Conservation (phyloP, 2,329 filamentous ascomycete species). For the Huntiella abstrusa region DNA sequence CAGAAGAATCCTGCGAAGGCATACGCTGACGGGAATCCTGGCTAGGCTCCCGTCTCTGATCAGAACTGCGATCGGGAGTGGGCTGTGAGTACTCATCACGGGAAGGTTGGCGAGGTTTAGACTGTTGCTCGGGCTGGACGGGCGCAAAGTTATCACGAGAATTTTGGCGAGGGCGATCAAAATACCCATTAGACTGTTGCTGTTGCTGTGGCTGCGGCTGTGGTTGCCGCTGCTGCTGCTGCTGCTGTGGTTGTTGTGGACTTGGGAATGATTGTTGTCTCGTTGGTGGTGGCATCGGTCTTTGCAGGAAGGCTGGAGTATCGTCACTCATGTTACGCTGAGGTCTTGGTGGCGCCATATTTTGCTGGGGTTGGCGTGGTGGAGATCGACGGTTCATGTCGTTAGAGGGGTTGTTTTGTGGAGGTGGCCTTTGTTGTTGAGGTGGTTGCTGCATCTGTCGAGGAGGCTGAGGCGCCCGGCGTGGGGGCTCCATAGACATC, state of each 20-base stretch:
- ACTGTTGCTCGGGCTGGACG: conserved; percentile 2
- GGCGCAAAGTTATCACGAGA: conserved; percentile 4
- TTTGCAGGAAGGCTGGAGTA: neutral
- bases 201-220: neutral
- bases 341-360: conserved; percentile 1
- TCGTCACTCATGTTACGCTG: neutral
- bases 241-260: neutral
- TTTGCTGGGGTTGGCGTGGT: conserved; percentile 4
- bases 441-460: conserved; percentile 1
- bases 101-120: conserved; percentile 2
- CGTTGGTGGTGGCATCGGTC: neutral
- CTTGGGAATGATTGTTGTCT: no score
- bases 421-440: neutral
- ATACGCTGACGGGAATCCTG: neutral
- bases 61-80: neutral
- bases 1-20: conserved; percentile 3
- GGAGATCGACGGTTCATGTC: neutral
- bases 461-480: neutral
- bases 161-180: neutral
- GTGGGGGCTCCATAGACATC: conserved; percentile 6
- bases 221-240: neutral
- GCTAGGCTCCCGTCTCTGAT: neutral
- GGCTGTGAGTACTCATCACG: conserved; percentile 2
- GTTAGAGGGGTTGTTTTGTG: neutral
- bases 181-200: neutral